A percentile compares a stretch with the other conserved stretches of the same genome.
These are phyloP conservation scores for Cafeteria roenbergensis DNA, from an alignment of 108 stramenopile genomes.

Conservation along the genomic window DNA sequence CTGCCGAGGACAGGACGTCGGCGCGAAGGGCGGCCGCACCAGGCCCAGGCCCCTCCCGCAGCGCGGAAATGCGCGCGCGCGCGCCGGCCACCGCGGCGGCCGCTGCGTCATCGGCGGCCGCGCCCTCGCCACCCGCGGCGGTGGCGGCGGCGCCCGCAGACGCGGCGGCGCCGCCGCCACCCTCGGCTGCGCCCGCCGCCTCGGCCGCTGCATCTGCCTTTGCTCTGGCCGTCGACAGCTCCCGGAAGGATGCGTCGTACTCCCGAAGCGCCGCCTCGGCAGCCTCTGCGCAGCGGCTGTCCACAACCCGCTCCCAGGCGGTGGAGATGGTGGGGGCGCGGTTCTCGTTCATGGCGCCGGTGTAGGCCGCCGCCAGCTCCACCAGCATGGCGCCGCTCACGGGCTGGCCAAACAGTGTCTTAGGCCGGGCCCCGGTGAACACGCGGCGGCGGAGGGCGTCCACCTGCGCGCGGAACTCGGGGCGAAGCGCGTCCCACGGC, in stretches of 20 bases:
- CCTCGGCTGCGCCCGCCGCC: too few relatives aligned
- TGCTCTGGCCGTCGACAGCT: too few relatives aligned
- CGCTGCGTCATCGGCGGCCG: too few relatives aligned
- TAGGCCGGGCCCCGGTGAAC: background rate
- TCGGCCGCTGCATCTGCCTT: too few relatives aligned
- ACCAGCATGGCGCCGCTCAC: slow-evolving; percentile 22
- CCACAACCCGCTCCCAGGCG: slow-evolving; percentile 25
- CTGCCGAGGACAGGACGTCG: too few relatives aligned
- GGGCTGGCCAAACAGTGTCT: slow-evolving; percentile 12
- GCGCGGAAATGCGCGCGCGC: too few relatives aligned
- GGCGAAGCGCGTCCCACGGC: slow-evolving; percentile 11
- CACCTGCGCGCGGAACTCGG: slow-evolving; percentile 12
- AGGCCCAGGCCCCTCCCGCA: too few relatives aligned
- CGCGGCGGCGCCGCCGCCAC: too few relatives aligned
- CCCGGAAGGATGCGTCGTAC: slow-evolving; percentile 15
- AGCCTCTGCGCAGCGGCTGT: slow-evolving; percentile 9
- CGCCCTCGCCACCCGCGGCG: too few relatives aligned
- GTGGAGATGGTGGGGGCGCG: slow-evolving; percentile 19
- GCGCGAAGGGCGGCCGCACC: too few relatives aligned
- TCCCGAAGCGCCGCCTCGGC: background rate
- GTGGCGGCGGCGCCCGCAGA: too few relatives aligned
- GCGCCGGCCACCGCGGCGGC: too few relatives aligned
- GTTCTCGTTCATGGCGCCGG: slow-evolving; percentile 12
- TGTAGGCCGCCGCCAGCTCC: slow-evolving; percentile 15
- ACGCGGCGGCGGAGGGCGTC: slow-evolving; percentile 8